Evolutionary conservation across 2,329 filamentous ascomycete genomes (phyloP).

Genomic region (Hyphodiscus sp.): DNA sequence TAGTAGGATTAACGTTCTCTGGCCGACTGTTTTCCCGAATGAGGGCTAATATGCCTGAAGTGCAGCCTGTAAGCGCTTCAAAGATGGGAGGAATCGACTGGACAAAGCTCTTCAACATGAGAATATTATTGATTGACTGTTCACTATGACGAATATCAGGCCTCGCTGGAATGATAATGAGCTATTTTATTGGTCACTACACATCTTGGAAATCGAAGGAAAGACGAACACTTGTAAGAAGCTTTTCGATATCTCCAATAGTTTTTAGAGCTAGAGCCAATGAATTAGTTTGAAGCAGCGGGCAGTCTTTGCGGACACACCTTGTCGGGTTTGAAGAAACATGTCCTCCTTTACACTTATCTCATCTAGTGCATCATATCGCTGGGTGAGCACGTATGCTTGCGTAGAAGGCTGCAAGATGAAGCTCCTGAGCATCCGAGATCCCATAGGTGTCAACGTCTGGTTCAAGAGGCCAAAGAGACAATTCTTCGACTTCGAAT

Average conservation of each 20-base stretch:
- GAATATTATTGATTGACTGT: constrained; percentile 76
- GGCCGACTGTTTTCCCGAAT: constrained; percentile 66
- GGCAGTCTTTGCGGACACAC: constrained; percentile 32
- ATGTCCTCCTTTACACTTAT: constrained; percentile 76
- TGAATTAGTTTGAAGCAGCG: background rate
- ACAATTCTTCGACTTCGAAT: constrained; percentile 71
- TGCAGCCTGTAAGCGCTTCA: constrained; percentile 58
- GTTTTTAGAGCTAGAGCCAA: constrained; percentile 54
- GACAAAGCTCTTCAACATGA: constrained; percentile 81
- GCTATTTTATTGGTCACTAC: constrained; percentile 37
- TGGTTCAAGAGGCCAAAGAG: constrained; percentile 81
- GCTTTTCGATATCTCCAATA: constrained; percentile 73
- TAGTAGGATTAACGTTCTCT: constrained; percentile 52
- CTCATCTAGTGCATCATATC: constrained; percentile 81
- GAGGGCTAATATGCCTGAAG: constrained; percentile 56
- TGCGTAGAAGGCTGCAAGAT: constrained; percentile 83
- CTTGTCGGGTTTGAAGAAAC: constrained; percentile 69
- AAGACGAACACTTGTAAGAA: constrained; percentile 61
- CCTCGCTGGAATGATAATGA: constrained; percentile 69
- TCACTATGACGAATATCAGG: constrained; percentile 63
- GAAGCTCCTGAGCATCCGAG: constrained; percentile 73
- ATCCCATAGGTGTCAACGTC: constrained; percentile 83
- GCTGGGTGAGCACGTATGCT: constrained; percentile 56
- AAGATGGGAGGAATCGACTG: constrained; percentile 60
- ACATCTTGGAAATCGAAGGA: background rate